Evolutionary conservation across 345 rosid species (phyloP).

Genomic region (Brassica juncea): DNA sequence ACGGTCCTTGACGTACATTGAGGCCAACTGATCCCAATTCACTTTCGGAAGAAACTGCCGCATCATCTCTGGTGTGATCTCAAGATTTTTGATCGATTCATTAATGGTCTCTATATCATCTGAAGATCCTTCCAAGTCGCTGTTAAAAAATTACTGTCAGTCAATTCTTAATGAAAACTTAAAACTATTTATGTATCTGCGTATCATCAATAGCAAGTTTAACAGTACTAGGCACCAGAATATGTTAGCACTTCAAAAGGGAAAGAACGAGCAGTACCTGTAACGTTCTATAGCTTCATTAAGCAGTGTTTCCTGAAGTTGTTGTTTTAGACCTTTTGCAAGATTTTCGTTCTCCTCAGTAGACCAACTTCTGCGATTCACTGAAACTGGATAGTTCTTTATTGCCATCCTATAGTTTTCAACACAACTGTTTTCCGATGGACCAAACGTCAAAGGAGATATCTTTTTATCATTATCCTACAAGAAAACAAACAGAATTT

Average conservation of each 20-base stretch:
- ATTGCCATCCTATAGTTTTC: slow-evolving; percentile 60
- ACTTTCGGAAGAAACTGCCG: slow-evolving; percentile 80
- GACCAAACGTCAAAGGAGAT: slow-evolving; percentile 56
- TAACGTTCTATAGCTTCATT: slow-evolving; percentile 53
- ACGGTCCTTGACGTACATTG: slow-evolving; percentile 54
- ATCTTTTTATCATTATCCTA: slow-evolving; percentile 59
- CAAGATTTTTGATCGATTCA: slow-evolving; percentile 60
- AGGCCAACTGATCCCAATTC: slow-evolving; percentile 81
- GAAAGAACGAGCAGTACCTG: slow-evolving; percentile 50
- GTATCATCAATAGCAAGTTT: background rate
- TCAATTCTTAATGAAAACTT: slow-evolving; percentile 18
- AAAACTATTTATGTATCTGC: background rate
- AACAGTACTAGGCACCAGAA: background rate
- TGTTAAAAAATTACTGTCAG: slow-evolving; percentile 24
- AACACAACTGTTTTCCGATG: slow-evolving; percentile 71
- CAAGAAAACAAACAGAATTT: slow-evolving; percentile 32
- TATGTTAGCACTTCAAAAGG: background rate
- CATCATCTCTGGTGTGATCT: slow-evolving; percentile 68
- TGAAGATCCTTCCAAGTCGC: slow-evolving; percentile 52
- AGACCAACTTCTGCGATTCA: slow-evolving; percentile 72
- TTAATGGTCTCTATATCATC: slow-evolving; percentile 57
- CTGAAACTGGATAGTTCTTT: slow-evolving; percentile 50
- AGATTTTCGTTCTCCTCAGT: slow-evolving; percentile 68
- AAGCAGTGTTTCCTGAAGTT: slow-evolving; percentile 70
- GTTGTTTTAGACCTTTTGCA: slow-evolving; percentile 69